Conservation (phyloP, 441 rosid species). For the Pelargonium cotyledonis region DNA sequence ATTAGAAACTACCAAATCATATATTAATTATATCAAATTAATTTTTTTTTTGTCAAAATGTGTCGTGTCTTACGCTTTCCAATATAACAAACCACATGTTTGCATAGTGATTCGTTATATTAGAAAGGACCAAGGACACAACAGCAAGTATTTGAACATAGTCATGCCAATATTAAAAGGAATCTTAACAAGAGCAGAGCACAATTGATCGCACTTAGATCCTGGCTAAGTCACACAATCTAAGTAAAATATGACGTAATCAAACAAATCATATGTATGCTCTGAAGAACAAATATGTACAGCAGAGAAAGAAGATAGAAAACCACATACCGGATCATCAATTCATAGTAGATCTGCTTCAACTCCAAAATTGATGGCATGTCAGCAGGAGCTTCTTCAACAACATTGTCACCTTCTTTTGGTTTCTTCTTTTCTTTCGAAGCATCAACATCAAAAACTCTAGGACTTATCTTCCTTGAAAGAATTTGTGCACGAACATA, state of each 20-base stretch:
- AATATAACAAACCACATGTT: too few relatives aligned
- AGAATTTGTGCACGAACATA: conserved; percentile 94
- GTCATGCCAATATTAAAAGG: too few relatives aligned
- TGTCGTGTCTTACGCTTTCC: too few relatives aligned
- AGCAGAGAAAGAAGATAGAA: background rate
- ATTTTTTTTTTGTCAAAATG: too few relatives aligned
- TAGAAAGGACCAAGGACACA: too few relatives aligned
- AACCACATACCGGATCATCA: conserved; percentile 67
- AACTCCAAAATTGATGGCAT: conserved; percentile 87
- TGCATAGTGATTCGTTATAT: too few relatives aligned
- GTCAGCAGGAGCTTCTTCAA: conserved; percentile 94
- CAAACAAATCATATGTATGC: background rate
- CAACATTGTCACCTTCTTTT: conserved; percentile 78
- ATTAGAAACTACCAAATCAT: too few relatives aligned
- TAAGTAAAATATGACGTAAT: background rate
- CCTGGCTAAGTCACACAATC: too few relatives aligned
- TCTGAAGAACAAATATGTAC: background rate
- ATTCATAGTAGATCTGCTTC: conserved; percentile 76
- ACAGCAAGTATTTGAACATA: too few relatives aligned
- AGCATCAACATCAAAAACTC: conserved; percentile 76
- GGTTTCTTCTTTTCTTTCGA: conserved; percentile 91
- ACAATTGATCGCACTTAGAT: too few relatives aligned
- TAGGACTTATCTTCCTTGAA: conserved; percentile 85
- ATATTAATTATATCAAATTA: too few relatives aligned
- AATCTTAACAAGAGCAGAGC: too few relatives aligned